Conservation (phyloP, 2,329 filamentous ascomycete genomes). For the Fusarium cicatricum region DNA sequence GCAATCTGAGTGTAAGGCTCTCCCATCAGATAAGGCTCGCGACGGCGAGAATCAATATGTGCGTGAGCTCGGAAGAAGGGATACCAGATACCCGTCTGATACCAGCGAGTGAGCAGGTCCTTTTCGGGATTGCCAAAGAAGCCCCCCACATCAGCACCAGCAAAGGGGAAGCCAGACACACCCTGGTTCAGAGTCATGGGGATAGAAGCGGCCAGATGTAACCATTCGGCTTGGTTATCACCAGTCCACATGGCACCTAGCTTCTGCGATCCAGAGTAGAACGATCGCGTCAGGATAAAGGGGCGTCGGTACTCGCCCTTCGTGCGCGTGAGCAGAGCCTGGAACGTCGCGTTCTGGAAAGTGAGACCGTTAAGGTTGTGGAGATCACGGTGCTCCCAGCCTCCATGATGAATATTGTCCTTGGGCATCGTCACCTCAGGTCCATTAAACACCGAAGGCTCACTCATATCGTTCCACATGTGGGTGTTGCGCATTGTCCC, state of each 20-base stretch:
- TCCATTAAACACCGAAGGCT: slow-evolving; percentile 98
- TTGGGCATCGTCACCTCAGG: slow-evolving; percentile 99
- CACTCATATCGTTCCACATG: slow-evolving; percentile 99
- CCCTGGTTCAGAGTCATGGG: slow-evolving; percentile 95
- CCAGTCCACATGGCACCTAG: slow-evolving; percentile 98
- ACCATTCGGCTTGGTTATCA: slow-evolving; percentile 95
- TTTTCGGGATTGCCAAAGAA: slow-evolving; percentile 98
- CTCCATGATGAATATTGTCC: slow-evolving; percentile 89
- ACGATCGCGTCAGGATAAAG: slow-evolving; percentile 92
- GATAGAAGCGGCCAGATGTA: slow-evolving; percentile 85
- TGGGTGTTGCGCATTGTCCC: slow-evolving; percentile 87
- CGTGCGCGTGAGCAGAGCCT: slow-evolving; percentile 84
- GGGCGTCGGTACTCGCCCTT: slow-evolving; percentile 86
- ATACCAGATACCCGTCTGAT: slow-evolving; percentile 95
- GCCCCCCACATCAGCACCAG: slow-evolving; percentile 93
- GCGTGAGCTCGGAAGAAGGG: slow-evolving; percentile 98
- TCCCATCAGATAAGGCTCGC: slow-evolving; percentile 89
- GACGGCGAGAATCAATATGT: slow-evolving; percentile 93
- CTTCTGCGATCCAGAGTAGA: slow-evolving; percentile 90
- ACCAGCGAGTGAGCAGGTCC: slow-evolving; percentile 93
- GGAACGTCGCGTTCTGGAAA: slow-evolving; percentile 91
- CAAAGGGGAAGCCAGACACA: slow-evolving; percentile 91
- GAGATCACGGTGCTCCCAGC: slow-evolving; percentile 96
- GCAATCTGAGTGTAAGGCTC: slow-evolving; percentile 89
- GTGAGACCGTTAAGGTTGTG: slow-evolving; percentile 97